Evolutionary conservation across 2,329 filamentous ascomycete species (phyloP), one percentile per base, ranked within the genome.

Genomic region (Neoarthrinium moseri): DNA sequence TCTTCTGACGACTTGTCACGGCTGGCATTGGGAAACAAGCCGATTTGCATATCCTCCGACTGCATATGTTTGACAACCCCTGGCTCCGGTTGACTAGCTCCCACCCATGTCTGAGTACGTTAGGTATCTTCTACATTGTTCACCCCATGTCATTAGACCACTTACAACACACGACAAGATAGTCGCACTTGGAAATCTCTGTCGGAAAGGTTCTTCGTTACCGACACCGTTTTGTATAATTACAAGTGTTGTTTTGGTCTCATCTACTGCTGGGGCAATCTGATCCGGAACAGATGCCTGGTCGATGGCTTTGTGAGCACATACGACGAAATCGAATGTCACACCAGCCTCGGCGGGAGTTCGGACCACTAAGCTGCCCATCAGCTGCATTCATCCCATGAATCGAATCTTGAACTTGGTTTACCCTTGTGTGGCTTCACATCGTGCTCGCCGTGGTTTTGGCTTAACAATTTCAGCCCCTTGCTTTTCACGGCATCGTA

Each of bases 161-260:
- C 73, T 49, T 56, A 78, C 75, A 47, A 83, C 78, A 30, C 73
- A 75, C 33, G 75, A 80, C 6, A 84, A 56, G 18, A 85, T 68
- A 0, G 78, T 73, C 24, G 74, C 75, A 0, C 57, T 44, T 0
- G 78, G 78, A 51, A 78, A 84, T 0, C 62, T 60, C 1, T 57
- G 52, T 0, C 62, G 54, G 42, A 81, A 82, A 13, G 78, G 73
- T 8, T 76, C 69, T 56, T 85, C 81, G 48, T 83, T 82, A 1
- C 70, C 73, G 29, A 84, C 75, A 1, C 81, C 81, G 52, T 84
- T 84, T 50, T 85, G 81, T 13, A 83, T 71, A 1, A 85, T 71
- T 6, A 80, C 77, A 32, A 84, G 75, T 0, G 74, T 71, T 0
- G 79, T 83, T 44, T 38, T 65, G 17, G 43, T 40, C 11, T 56